Evolutionary conservation across 2,329 filamentous ascomycete genomes (phyloP).

Genomic region (Botryotinia globosa): DNA sequence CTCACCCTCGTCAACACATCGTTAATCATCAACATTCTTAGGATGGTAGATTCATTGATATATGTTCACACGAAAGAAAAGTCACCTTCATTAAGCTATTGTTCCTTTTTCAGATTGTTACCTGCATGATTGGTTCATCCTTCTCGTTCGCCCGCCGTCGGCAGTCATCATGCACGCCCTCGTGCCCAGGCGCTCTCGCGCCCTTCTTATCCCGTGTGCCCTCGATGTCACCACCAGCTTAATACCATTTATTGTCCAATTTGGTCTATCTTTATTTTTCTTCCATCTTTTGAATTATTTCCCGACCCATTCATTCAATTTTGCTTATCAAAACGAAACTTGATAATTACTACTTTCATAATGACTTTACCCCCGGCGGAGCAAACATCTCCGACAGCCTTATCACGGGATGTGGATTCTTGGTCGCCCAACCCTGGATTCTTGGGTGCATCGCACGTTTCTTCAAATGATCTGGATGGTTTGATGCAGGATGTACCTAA

Average conservation of each 20-base stretch:
- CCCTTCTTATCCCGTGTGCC: background rate
- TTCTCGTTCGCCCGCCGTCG: background rate
- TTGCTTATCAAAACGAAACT: no score
- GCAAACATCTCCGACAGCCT: background rate
- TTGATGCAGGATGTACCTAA: background rate
- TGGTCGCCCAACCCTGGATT: no score
- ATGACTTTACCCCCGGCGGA: background rate
- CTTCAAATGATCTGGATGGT: no score
- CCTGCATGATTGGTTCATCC: background rate
- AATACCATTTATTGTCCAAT: background rate
- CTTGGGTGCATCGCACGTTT: background rate
- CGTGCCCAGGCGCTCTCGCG: background rate
- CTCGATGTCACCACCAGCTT: background rate
- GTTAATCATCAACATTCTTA: background rate
- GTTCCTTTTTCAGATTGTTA: background rate
- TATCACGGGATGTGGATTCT: background rate
- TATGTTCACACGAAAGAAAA: background rate
- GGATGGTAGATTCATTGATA: background rate
- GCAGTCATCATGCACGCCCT: slow-evolving; percentile 4
- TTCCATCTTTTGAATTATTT: background rate
- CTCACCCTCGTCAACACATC: background rate
- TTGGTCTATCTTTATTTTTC: background rate
- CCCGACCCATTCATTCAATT: background rate
- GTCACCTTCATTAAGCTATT: background rate
- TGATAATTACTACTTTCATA: background rate